Evolutionary conservation across 2,329 filamentous ascomycete species (phyloP), one percentile per base, ranked within the genome.

Genomic region (Magnaporthiopsis poae): DNA sequence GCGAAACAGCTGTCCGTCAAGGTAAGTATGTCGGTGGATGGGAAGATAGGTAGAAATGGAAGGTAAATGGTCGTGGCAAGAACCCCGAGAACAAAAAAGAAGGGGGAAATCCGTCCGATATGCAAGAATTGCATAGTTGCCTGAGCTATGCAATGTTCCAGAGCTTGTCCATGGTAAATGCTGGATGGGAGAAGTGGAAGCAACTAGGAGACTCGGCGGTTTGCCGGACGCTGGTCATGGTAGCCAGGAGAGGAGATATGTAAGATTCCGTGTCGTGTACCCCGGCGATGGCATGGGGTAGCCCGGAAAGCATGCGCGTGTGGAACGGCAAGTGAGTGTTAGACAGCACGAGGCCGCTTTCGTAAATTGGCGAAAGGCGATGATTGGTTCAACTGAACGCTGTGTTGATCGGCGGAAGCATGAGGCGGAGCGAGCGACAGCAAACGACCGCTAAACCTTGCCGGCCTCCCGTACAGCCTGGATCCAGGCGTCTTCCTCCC

Each of bases 401-500:
- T 46, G 39, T 46, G 39, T 46, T 12, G 39, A 5, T 13, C 39
- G 12, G 36, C 36, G 31, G 31, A 7, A 39, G 61, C 31, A 39
- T 11, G 33, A 12, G 21, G n/a, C 29, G 9, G 46, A 21, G 13
- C 35, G n/a, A 46, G 62, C 5, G 27, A 46, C 35, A 25, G 36
- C 29, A 29, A 56, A 56, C 21, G 46, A 21, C 46, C n/a, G 21
- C 52, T 66, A 77, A 18, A 71, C 70, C 69, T 79, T 80, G 56
- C 79, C 79, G 5, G 76, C 78, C 25, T 77, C 75, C 56, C 76
- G 70, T 13, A 81, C 77, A 3, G 75, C 71, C 66, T 73, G 72
- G 71, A 81, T 80, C 77, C 79, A 81, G 33, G 77, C 75, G 68
- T 84, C 81, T 69, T 84, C 82, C n/a, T 81, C 79, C 11, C 81